These are phyloP conservation scores for Metschnikowia hibisci DNA, from an alignment of 805 yeast genomes.

Conservation along the genomic window DNA sequence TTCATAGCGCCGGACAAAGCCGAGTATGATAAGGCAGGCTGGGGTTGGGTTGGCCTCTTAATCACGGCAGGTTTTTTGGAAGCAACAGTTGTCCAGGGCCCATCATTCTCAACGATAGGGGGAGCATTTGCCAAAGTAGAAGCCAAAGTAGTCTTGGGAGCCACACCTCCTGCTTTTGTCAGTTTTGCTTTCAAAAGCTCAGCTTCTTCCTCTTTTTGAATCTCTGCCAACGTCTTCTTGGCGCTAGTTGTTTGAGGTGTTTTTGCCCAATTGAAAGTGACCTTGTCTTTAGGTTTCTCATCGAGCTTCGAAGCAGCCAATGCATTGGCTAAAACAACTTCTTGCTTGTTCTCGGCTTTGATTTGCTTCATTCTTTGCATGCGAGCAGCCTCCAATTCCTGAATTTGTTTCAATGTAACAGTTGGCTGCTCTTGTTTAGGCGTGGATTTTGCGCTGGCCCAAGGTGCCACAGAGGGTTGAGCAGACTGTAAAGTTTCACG, in stretches of 20 bases:
- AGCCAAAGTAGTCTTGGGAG: constrained; percentile 32
- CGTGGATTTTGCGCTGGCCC: constrained; percentile 37
- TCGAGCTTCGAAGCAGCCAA: constrained; percentile 22
- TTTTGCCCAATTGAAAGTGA: constrained; percentile 43
- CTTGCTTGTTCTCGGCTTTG: constrained; percentile 34
- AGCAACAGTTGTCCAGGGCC: constrained; percentile 41
- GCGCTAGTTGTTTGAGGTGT: constrained; percentile 26
- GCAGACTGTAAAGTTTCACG: background rate
- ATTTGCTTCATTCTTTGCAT: constrained; percentile 35
- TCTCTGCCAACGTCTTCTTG: constrained; percentile 54
- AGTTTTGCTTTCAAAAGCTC: constrained; percentile 27
- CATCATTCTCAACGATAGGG: constrained; percentile 23
- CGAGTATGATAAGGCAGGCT: constrained; percentile 12
- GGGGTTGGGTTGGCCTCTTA: constrained; percentile 18
- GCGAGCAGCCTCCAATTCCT: constrained; percentile 45
- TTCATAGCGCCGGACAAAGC: constrained; percentile 23
- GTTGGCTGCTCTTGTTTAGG: constrained; percentile 27
- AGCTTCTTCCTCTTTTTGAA: constrained; percentile 55
- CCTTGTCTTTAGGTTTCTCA: constrained; percentile 23
- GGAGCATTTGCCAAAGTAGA: constrained; percentile 28
- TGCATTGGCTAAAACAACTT: constrained; percentile 17
- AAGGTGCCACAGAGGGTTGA: constrained; percentile 42
- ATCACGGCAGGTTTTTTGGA: constrained; percentile 35
- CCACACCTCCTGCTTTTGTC: constrained; percentile 23
- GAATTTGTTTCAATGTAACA: constrained; percentile 50